Base-by-base conservation (phyloP, 768 basidiomycete species). In the Epithele typhae region DNA sequence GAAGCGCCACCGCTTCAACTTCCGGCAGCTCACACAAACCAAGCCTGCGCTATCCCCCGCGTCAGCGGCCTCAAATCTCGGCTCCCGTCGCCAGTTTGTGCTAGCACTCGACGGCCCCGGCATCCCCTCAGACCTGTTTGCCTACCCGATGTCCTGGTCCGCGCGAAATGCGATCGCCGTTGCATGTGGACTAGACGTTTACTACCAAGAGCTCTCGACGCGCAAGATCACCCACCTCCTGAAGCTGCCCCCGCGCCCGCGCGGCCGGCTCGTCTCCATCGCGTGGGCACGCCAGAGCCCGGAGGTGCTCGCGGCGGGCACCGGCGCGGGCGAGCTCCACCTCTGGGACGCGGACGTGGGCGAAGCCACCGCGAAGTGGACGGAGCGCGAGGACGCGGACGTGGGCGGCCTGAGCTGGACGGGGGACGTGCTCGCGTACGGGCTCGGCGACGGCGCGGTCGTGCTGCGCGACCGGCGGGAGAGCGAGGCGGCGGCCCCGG, bases 71-170 rank as follows among this genome's bases (percentile, higher is more conserved):
- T 73, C 80, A 33, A 78, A 84, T 55, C 68, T 84, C 7, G 76
- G 68, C 32, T 67, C 70, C 48, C 71, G 71, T 37, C 72, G 70
- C 44, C 79, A 82, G 45, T 81, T 77, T 56, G 52, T 75, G 2
- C 68, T 82, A 54, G 75, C 77, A 0, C 67, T 84, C n/a, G 83
- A 85, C 54, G 79, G 78, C 12, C 83, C 82, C 0, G 81, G 80
- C 3, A 74, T 84, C 21, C 70, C 76, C 7, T 61, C 65, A 5
- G 73, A 81, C 49, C 65, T 71, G 8, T 75, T 77, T 43, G 76
- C 81, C 3, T 77, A 70, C 53, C 77, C 82, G 3, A 76, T 84
- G 46, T 67, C 74, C 30, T 85, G 83, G 82, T 84, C 82, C 2
- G 62, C 48, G 23, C 66, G 66, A 3, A 83, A 84, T 51, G 63